phyloP scores from a whole-genome alignment of 371 early-diverging fungal genomes.

The Mucor mucedo region DNA sequence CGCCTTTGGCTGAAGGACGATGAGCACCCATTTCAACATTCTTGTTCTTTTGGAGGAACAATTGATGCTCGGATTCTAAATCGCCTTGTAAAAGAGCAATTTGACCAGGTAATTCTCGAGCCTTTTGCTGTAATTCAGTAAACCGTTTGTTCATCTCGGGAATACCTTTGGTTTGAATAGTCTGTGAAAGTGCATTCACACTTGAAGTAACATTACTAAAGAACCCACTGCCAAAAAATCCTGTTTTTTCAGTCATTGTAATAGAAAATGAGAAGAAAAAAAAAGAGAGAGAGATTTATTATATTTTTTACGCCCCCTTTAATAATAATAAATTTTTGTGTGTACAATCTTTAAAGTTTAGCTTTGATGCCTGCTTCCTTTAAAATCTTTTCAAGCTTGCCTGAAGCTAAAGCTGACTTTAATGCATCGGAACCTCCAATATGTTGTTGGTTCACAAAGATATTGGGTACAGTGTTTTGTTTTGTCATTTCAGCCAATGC shows the following conservation, averaged over 20 bases:
- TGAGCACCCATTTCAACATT: slow-evolving; percentile 5
- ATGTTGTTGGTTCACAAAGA: slow-evolving; percentile 81
- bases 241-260: neutral
- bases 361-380: slow-evolving; percentile 35
- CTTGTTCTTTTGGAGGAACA: slow-evolving; percentile 13
- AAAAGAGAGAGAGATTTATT: neutral
- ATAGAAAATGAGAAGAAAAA: neutral
- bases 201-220: slow-evolving; percentile 29
- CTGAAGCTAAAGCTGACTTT: slow-evolving; percentile 54
- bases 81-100: slow-evolving; percentile 38
- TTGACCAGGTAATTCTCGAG: slow-evolving; percentile 41
- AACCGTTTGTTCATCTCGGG: slow-evolving; percentile 42
- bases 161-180: slow-evolving; percentile 26
- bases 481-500: slow-evolving; percentile 72
- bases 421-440: slow-evolving; percentile 87
- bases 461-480: slow-evolving; percentile 92
- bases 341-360: slow-evolving; percentile 4
- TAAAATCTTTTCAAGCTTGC: slow-evolving; percentile 63
- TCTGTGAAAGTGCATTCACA: slow-evolving; percentile 27
- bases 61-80: slow-evolving; percentile 38
- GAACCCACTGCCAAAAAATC: slow-evolving; percentile 24
- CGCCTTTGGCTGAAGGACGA: slow-evolving; percentile 11
- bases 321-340: no score
- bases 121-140: slow-evolving; percentile 42
- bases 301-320: no score